Base-by-base conservation (phyloP, 2,329 filamentous ascomycete species). In the Kalmusia sp. region DNA sequence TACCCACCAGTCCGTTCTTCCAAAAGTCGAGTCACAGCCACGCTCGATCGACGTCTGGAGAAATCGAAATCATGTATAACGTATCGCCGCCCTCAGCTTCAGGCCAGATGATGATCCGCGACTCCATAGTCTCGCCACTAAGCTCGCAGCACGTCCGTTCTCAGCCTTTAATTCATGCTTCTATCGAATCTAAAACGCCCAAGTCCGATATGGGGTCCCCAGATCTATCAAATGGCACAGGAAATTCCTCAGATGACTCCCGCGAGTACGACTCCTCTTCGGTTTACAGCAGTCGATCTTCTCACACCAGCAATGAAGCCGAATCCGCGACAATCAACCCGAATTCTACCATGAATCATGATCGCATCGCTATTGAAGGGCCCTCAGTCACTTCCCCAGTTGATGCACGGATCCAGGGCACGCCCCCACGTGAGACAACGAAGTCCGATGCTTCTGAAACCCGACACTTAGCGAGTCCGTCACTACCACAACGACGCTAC, bases 261-360 rank as follows among this genome's bases (percentile, higher is more conserved):
- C 61, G 59, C 25, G 69, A 68, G 19, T 72, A 72, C 50, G 72
- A 76, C 49, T 63, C 69, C 15, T 73, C 69, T 7, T 78, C 77
- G 6, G 56, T 63, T 25, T 72, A 76, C 57, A 79, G 76, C 59
- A 62, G 58, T 38, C 62, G 61, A 14, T 75, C 74, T n/a, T 77
- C 75, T 8, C 60, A 69, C 56, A 76, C 75, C 7, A 77, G 75
- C 51, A 52, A 71, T 8, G 75, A 77, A 63, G 52, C 63, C 54
- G 60, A 74, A 55, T 46, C 58, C 59, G 30, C 55, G 14, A 43
- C 54, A 47, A 46, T 34, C 43, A 51, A 9, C n/a, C 48, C 57
- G 48, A 41, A 55, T 33, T 31, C 51, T 9, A 46, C 43, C 19
- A 31, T 25, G 4, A 60, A 43, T 30, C 52, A 63, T 24, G 45